Conservation (phyloP, 257 asterid genomes). For the Solanum lycopersicoides region DNA sequence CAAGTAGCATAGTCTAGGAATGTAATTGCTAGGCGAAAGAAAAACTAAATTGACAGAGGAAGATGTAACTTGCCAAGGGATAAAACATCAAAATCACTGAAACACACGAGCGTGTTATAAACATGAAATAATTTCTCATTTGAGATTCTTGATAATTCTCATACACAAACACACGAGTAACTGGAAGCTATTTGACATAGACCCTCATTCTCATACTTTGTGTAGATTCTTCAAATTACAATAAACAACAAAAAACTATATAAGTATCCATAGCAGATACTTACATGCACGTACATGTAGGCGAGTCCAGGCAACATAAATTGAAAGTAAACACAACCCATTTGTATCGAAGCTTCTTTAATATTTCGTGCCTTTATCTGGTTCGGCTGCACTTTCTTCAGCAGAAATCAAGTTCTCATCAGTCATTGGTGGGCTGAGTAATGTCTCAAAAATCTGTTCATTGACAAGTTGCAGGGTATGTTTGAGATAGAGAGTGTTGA, state of each 20-base stretch:
- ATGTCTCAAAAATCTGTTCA: constrained; percentile 39
- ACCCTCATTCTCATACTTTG: background rate
- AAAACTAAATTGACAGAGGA: background rate
- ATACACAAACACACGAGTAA: background rate
- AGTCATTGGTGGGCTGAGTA: constrained; percentile 15
- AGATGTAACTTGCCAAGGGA: background rate
- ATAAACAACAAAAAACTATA: background rate
- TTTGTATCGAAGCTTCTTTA: background rate
- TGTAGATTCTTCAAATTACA: background rate
- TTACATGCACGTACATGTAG: background rate
- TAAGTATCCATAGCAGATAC: background rate
- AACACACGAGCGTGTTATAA: background rate
- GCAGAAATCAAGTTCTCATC: constrained; percentile 11
- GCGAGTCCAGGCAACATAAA: background rate
- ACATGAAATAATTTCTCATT: background rate
- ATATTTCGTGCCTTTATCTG: background rate
- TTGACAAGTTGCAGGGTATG: constrained; percentile 5
- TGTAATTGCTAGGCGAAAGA: background rate
- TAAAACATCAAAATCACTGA: background rate
- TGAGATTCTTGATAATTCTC: background rate
- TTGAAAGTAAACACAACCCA: background rate
- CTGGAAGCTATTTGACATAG: background rate
- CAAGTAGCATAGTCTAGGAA: background rate
- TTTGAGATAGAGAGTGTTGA: constrained; percentile 5
- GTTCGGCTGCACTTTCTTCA: constrained; percentile 16